Base-by-base conservation (phyloP, 2,329 filamentous ascomycete genomes). In the Nectriaceae sp. region DNA sequence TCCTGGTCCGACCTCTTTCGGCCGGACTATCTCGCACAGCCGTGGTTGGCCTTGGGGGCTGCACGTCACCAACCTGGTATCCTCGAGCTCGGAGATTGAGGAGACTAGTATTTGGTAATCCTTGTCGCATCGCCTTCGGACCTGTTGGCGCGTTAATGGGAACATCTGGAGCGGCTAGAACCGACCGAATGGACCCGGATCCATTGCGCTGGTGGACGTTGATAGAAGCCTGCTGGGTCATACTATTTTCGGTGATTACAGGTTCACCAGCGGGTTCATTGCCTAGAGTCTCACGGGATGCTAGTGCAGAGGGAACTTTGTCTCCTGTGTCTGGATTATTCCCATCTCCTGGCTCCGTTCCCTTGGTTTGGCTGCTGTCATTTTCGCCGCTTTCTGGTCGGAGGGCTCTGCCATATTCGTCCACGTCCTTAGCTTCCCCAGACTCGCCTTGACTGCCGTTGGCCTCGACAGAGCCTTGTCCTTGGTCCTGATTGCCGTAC, bases 121-220 rank as follows among this genome's bases (percentile, higher is more conserved):
- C 90, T 70, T 94, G 88, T 54, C 93, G 83, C 90, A 97, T 96
- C 16, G 94, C 94, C 71, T 94, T 92, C 40, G 94, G 94, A 10
- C 92, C 94, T 46, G 88, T 96, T 21, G 94, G 94, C 21, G 94
- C 94, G 72, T 79, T 90, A 71, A 84, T 69, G 38, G 83, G 83
- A 43, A 72, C 69, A 60, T 73, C 68, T 54, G 72, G 68, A 49
- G 59, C 63, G 44, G 68, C 50, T 49, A 64, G 46, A 21, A 69
- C 62, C 42, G 65, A 65, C 54, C 66, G 69, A 50, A 69, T 63
- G 33, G 57, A 51, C 39, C 57, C 59, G 19, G 37, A 39, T 21
- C 55, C 54, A 49, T 55, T 63, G 41, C 51, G 53, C 38, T 58
- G 59, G 15, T 49, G 47, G 35, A 44, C 29, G 37, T 48, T 49